These are phyloP conservation scores for Kitagawia praeruptora DNA, from an alignment of 129 eudicot species.

Conservation along the genomic window DNA sequence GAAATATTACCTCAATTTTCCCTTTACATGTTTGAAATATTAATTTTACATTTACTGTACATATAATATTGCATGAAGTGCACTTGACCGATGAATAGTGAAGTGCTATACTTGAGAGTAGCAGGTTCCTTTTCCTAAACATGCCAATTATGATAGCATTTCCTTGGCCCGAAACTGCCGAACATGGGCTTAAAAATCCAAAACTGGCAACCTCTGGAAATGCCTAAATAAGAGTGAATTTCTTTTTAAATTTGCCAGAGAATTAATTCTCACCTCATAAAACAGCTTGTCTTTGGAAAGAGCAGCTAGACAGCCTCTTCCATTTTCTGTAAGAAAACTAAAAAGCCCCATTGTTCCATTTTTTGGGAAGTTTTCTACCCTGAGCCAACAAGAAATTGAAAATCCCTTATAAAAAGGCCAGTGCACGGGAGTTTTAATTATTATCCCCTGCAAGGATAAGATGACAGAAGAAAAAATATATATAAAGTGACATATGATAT, in stretches of 20 bases:
- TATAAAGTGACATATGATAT: not conserved
- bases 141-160: too few relatives aligned
- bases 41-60: too few relatives aligned
- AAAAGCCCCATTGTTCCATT: conserved; percentile 88
- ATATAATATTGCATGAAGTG: too few relatives aligned
- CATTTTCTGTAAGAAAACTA: conserved; percentile 77
- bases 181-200: not conserved
- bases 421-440: conserved; percentile 67
- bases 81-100: too few relatives aligned
- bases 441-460: conserved; percentile 65
- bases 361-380: conserved; percentile 79
- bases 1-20: not conserved
- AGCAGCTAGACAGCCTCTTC: conserved; percentile 75
- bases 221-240: too few relatives aligned
- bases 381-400: conserved; percentile 94
- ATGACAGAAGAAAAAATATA: not conserved
- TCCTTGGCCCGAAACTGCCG: not conserved
- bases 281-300: conserved; percentile 63
- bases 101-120: not conserved
- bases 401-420: conserved; percentile 88
- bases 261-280: conserved; percentile 53
- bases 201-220: too few relatives aligned
- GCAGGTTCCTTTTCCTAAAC: too few relatives aligned
- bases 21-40: not conserved
- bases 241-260: not conserved